Evolutionary conservation across 371 early-diverging fungal species (phyloP), one percentile per base, ranked within the genome.

Genomic region (Blakeslea trispora): DNA sequence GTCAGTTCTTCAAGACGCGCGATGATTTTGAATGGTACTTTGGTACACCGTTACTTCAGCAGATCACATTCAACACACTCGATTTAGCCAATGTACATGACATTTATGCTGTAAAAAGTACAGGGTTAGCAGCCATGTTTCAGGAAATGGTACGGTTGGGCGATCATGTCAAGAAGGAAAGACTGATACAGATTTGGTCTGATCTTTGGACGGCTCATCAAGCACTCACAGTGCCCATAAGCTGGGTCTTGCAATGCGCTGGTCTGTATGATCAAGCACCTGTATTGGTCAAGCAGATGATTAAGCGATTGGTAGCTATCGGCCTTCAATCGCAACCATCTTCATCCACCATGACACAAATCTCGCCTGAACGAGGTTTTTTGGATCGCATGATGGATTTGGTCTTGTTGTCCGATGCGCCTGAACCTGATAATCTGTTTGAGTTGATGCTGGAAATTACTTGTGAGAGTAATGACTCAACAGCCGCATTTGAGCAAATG

Each of bases 261-360:
- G 75, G 75, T 1, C 54, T 75, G 11, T 75, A 71, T 41, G 75
- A 75, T 41, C 69, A 71, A 53, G 75, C 75, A 1, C 75, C 75
- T 11, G 72, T 66, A 2, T 19, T 66, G 5, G 57, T 69, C 7
- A 75, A 75, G 22, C 65, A 62, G 22, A 69, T 71, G 72, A 69
- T 75, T 21, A 58, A 59, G 22, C 23, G 51, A 9, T 57, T 69
- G 23, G 37, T 75, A 11, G 23, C 18, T 1, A 57, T 66, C 17
- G 71, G 71, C 0, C 46, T 68, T 37, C 9, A 21, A 3, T 44
- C 51, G 6, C 1, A 23, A 6, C 28, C 21, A 22, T 7, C 32
- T n/a, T 19, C 23, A 41, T 9, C 13, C 2, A 37, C 24, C 15
- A 50, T 55, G 17, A 31, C 34, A 21, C 43, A 21, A 13, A 32